These are phyloP conservation scores for Nicotiana paniculata DNA, from an alignment of 257 asterid genomes.

Conservation along the genomic window DNA sequence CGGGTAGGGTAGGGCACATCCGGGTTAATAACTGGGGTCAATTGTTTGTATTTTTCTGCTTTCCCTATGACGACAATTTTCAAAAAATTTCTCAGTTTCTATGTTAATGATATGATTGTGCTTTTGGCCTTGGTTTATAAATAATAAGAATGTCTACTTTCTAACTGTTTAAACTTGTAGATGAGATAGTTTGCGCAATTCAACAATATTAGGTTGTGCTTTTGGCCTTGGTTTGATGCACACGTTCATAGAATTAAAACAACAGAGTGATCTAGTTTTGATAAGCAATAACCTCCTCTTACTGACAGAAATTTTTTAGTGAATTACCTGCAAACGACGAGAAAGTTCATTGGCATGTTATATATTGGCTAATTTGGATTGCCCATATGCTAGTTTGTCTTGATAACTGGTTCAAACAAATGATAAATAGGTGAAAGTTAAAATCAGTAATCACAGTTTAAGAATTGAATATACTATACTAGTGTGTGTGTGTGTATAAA, in stretches of 20 bases:
- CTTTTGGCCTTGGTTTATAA: too few species aligned
- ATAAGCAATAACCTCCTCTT: background rate
- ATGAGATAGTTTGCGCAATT: background rate
- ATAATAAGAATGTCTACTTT: too few species aligned
- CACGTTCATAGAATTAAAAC: background rate
- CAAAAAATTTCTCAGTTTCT: background rate
- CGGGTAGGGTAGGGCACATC: too few species aligned
- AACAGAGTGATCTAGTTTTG: background rate
- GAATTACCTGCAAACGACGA: constrained; percentile 49
- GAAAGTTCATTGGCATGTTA: constrained; percentile 84
- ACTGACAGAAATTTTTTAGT: background rate
- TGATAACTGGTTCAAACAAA: constrained; percentile 41
- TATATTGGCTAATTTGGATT: constrained; percentile 77
- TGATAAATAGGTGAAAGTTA: background rate
- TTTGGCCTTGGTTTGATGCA: too few species aligned
- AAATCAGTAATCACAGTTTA: background rate
- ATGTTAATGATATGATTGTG: background rate
- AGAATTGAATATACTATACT: background rate
- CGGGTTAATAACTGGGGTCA: too few species aligned
- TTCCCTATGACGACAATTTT: background rate
- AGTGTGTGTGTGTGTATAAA: too few species aligned
- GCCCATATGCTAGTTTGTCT: constrained; percentile 82
- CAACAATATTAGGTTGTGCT: background rate
- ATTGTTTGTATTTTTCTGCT: background rate
- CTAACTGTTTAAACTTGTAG: background rate